Percentiles rank a stretch among this genome's conserved stretches.
These are phyloP conservation scores for Lasiosphaeria miniovina DNA, from an alignment of 495 filamentous ascomycete species.

Conservation along the genomic window DNA sequence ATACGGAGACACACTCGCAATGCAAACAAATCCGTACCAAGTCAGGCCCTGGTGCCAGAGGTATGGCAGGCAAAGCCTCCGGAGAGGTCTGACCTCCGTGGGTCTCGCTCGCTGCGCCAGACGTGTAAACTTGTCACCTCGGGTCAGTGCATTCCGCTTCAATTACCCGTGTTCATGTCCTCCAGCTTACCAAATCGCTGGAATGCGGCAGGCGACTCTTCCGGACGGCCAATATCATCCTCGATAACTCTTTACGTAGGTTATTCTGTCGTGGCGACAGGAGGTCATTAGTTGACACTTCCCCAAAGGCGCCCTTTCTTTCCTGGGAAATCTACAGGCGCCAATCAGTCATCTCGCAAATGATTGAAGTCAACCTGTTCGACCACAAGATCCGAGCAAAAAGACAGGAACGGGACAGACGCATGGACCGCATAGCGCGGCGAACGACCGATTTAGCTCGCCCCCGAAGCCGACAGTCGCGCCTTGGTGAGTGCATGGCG, in stretches of 20 bases:
- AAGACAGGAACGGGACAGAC: neutral
- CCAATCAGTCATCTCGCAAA: neutral
- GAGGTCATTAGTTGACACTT: neutral
- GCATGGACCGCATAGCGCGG: neutral
- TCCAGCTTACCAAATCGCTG: neutral
- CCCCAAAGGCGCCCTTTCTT: neutral
- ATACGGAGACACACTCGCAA: too few species aligned
- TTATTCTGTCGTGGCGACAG: neutral
- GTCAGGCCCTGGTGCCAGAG: neutral
- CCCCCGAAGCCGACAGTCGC: neutral
- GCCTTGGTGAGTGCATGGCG: neutral
- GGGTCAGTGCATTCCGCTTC: neutral
- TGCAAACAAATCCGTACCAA: neutral
- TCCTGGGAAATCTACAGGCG: neutral
- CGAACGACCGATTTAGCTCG: neutral
- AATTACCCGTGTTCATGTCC: neutral
- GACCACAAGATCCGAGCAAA: neutral
- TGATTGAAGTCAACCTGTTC: slow-evolving; percentile 1
- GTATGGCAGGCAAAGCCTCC: neutral
- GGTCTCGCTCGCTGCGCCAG: neutral
- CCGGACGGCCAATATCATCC: neutral
- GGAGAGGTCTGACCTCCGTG: neutral
- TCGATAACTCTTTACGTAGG: neutral
- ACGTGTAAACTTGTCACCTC: neutral
- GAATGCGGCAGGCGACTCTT: too few species aligned